Evolutionary conservation across 331 rosid species (phyloP).

Genomic region (Quercus phellos): DNA sequence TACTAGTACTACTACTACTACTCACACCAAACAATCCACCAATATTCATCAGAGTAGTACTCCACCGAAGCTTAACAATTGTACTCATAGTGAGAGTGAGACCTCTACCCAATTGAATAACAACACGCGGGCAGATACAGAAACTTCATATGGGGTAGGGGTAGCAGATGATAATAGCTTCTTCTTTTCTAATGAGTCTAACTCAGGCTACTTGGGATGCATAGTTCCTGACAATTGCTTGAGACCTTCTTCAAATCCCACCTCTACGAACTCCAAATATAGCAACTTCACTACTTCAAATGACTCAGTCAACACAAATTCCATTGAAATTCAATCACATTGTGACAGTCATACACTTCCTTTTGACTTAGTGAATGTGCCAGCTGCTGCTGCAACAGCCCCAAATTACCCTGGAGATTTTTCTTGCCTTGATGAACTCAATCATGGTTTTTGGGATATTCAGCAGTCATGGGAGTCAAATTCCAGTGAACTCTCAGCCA

Average conservation of each 20-base stretch:
- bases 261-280: conserved; percentile 24
- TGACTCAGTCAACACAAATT: conserved; percentile 17
- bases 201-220: conserved; percentile 91
- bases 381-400: conserved; percentile 6
- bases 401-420: conserved; percentile 27
- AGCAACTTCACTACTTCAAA: conserved; percentile 21
- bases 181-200: conserved; percentile 55
- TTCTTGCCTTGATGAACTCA: conserved; percentile 45
- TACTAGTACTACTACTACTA: conserved; percentile 6
- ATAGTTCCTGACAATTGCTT: conserved; percentile 91
- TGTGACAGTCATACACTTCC: conserved; percentile 26
- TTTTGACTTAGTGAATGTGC: conserved; percentile 18
- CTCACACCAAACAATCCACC: conserved; percentile 32
- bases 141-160: conserved; percentile 23
- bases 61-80: conserved; percentile 18
- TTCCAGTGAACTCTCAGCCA: conserved; percentile 58
- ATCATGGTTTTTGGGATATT: conserved; percentile 48
- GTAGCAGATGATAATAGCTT: conserved; percentile 32
- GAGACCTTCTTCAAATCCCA: conserved; percentile 46
- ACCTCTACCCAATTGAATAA: conserved; percentile 11
- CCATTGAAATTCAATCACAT: conserved; percentile 29
- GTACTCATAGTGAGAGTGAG: neutral
- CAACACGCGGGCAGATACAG: conserved; percentile 25
- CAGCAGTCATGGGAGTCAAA: conserved; percentile 45
- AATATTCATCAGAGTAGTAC: conserved; percentile 23